These are phyloP conservation scores for Trichophyton benhamiae DNA, from an alignment of 2,329 filamentous ascomycete species.

Conservation along the genomic window DNA sequence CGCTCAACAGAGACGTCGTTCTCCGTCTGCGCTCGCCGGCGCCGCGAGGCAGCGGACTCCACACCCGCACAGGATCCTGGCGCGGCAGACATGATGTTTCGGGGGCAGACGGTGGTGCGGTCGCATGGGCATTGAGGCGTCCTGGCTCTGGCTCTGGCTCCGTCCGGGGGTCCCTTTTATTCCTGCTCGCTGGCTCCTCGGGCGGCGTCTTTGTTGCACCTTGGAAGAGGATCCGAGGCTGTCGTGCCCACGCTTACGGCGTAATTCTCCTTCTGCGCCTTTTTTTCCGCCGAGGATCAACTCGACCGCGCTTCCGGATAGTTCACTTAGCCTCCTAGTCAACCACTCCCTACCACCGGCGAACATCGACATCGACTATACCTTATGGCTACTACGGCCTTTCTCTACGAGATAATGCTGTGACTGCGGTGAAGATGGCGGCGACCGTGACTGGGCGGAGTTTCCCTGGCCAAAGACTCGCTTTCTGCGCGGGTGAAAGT, in stretches of 20 bases:
- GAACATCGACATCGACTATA: neutral
- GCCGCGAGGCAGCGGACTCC: slow-evolving; percentile 15
- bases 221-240: slow-evolving; percentile 7
- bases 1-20: slow-evolving; percentile 19
- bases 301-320: neutral
- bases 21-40: slow-evolving; percentile 17
- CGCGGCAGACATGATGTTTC: slow-evolving; percentile 23
- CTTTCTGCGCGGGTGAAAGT: neutral
- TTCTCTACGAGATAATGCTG: neutral
- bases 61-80: slow-evolving; percentile 16
- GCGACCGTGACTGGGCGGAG: neutral
- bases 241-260: slow-evolving; percentile 35
- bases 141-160: neutral
- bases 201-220: neutral
- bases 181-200: neutral
- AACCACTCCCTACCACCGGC: no score
- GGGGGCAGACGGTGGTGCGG: neutral
- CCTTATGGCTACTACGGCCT: slow-evolving; percentile 3
- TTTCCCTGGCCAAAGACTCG: neutral
- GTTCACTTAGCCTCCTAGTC: no score
- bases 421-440: neutral
- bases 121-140: neutral
- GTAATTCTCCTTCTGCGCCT: slow-evolving; percentile 36
- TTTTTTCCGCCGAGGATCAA: slow-evolving; percentile 12
- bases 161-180: neutral